phyloP scores from a whole-genome alignment of 129 eudicot genomes.

The Saposhnikovia divaricata region DNA sequence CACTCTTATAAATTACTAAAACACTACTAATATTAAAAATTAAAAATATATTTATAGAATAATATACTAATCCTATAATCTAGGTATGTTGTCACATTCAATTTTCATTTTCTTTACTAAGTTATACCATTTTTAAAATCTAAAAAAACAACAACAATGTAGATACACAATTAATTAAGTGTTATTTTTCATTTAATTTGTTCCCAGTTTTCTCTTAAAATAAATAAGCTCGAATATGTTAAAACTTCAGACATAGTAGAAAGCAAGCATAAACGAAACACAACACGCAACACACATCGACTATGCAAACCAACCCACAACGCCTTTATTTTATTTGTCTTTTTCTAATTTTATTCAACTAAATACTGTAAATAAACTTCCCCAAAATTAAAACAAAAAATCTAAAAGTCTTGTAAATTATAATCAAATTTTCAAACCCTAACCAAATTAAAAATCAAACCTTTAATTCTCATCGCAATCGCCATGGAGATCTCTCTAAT shows the following conservation, averaged over 20 bases:
- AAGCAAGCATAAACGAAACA: not conserved
- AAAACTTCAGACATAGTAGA: not conserved
- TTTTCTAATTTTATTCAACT: not conserved
- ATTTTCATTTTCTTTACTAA: too few species aligned
- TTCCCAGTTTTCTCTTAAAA: too few species aligned
- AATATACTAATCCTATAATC: too few species aligned
- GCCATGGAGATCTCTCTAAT: conserved; percentile 25
- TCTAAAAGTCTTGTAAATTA: not conserved
- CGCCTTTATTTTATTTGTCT: not conserved
- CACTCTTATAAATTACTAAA: too few species aligned
- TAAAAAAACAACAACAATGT: too few species aligned
- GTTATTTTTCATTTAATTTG: too few species aligned
- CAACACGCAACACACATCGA: not conserved
- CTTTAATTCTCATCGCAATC: not conserved
- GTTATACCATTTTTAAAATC: too few species aligned
- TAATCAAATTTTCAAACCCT: not conserved
- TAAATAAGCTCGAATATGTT: not conserved
- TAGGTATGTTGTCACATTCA: too few species aligned
- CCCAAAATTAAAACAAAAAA: not conserved
- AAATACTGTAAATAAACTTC: too few species aligned
- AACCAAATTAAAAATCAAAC: not conserved
- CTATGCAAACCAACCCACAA: not conserved
- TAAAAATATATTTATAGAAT: too few species aligned
- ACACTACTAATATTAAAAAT: too few species aligned
- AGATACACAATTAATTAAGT: too few species aligned